phyloP scores from a whole-genome alignment of 2,329 filamentous ascomycete species.

The Ophiostoma tasmaniense region DNA sequence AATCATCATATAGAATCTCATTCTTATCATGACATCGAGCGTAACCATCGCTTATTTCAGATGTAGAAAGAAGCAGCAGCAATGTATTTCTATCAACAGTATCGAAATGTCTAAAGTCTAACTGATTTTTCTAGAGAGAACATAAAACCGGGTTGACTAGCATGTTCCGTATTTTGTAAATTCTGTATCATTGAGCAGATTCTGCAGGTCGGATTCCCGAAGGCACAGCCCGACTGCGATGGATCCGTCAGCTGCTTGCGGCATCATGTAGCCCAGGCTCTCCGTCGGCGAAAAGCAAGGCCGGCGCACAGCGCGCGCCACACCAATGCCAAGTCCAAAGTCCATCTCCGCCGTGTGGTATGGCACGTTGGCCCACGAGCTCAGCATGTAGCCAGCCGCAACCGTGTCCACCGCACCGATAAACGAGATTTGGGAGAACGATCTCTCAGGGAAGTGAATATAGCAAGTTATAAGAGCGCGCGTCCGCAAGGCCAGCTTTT shows the following conservation, averaged over 20 bases:
- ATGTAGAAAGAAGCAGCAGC: too few relatives aligned
- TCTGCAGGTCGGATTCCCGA: slow-evolving; percentile 7
- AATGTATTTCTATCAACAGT: too few relatives aligned
- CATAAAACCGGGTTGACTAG: too few relatives aligned
- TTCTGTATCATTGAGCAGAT: not conserved
- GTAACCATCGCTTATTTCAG: too few relatives aligned
- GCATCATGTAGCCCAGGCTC: slow-evolving; percentile 41
- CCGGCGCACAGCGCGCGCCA: slow-evolving; percentile 37
- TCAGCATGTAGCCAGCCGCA: not conserved
- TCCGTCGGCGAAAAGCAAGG: slow-evolving; percentile 39
- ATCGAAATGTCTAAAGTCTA: too few relatives aligned
- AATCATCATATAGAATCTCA: too few relatives aligned
- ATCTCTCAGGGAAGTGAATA: not conserved
- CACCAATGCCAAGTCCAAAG: slow-evolving; percentile 34
- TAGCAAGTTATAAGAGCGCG: not conserved
- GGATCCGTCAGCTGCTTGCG: slow-evolving; percentile 9
- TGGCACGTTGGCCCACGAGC: not conserved
- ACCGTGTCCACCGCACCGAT: not conserved
- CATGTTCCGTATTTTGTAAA: not conserved
- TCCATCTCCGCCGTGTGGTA: not conserved
- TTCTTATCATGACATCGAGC: too few relatives aligned
- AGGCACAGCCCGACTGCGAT: slow-evolving; percentile 11
- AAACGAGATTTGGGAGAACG: not conserved
- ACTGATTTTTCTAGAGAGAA: too few relatives aligned
- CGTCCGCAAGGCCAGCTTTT: not conserved